Percentiles rank a stretch among this genome's conserved stretches.
These are phyloP conservation scores for Apophysomyces trapeziformis DNA, from an alignment of 371 early-diverging fungal species.

Conservation along the genomic window DNA sequence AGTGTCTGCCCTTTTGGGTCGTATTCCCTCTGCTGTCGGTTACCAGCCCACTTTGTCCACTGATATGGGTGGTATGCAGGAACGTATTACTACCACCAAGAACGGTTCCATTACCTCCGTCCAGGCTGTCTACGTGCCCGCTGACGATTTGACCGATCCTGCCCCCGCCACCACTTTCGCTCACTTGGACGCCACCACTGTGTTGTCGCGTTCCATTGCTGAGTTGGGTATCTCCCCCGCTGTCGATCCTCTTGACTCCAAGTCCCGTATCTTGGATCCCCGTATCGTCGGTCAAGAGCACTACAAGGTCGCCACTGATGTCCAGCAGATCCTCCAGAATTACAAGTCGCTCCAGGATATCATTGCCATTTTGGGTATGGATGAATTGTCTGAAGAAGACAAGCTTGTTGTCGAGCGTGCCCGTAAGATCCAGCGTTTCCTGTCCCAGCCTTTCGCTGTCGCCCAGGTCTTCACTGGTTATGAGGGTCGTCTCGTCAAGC, in stretches of 20 bases:
- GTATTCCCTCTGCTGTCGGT: conserved; percentile 95
- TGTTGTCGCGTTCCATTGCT: conserved; percentile 96
- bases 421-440: conserved; percentile 96
- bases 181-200: conserved; percentile 99
- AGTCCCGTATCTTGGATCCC: conserved; percentile 97
- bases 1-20: conserved; percentile 97
- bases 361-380: conserved; percentile 97
- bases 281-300: conserved; percentile 96
- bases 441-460: conserved; percentile 97
- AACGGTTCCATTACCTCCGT: conserved; percentile 82
- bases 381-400: conserved; percentile 98
- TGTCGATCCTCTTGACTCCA: conserved; percentile 98
- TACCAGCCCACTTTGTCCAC: conserved; percentile 87
- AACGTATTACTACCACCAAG: conserved; percentile 99
- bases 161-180: conserved; percentile 99
- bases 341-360: conserved; percentile 99
- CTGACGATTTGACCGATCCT: conserved; percentile 99
- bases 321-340: conserved; percentile 95
- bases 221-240: conserved; percentile 99
- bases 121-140: conserved; percentile 98
- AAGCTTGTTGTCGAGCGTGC: conserved; percentile 97
- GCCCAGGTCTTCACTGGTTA: conserved; percentile 98
- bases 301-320: conserved; percentile 93
- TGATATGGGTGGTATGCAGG: conserved; percentile 98
- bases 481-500: conserved; percentile 93